These are phyloP conservation scores for Tricladium varicosporioides DNA, from an alignment of 2,329 filamentous ascomycete genomes.

Conservation along the genomic window DNA sequence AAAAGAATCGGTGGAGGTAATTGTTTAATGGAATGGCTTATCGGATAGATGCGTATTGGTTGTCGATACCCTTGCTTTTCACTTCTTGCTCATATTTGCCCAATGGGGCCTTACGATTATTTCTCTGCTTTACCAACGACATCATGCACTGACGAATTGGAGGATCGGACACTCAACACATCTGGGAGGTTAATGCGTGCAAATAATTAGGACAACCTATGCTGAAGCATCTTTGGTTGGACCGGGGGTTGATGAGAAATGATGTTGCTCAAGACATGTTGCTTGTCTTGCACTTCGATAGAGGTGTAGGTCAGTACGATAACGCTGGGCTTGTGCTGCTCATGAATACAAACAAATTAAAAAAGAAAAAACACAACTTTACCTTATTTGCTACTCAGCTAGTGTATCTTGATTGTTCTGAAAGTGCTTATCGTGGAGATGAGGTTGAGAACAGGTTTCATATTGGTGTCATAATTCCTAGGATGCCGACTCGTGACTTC, in stretches of 20 bases:
- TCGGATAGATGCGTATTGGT: constrained; percentile 13
- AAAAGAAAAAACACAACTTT: background rate
- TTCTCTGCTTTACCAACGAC: constrained; percentile 14
- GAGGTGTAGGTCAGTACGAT: background rate
- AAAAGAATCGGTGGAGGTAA: constrained; percentile 10
- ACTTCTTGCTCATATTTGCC: constrained; percentile 29
- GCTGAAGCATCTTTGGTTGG: background rate
- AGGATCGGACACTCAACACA: background rate
- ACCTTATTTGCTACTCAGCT: too few relatives aligned
- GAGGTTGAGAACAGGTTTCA: too few relatives aligned
- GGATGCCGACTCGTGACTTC: too few relatives aligned
- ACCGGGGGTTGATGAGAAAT: background rate
- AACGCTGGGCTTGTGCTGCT: background rate
- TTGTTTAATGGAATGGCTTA: constrained; percentile 5
- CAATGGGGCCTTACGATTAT: constrained; percentile 10
- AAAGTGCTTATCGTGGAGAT: too few relatives aligned
- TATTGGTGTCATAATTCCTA: too few relatives aligned
- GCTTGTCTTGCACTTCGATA: background rate
- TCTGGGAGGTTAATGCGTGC: background rate
- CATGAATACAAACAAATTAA: background rate
- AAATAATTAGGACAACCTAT: background rate
- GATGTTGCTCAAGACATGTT: background rate
- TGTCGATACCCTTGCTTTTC: constrained; percentile 28
- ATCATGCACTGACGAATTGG: constrained; percentile 15
- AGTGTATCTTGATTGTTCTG: too few relatives aligned